Evolutionary conservation across 805 yeast genomes (phyloP).

Genomic region (Candida jianshihensis): DNA sequence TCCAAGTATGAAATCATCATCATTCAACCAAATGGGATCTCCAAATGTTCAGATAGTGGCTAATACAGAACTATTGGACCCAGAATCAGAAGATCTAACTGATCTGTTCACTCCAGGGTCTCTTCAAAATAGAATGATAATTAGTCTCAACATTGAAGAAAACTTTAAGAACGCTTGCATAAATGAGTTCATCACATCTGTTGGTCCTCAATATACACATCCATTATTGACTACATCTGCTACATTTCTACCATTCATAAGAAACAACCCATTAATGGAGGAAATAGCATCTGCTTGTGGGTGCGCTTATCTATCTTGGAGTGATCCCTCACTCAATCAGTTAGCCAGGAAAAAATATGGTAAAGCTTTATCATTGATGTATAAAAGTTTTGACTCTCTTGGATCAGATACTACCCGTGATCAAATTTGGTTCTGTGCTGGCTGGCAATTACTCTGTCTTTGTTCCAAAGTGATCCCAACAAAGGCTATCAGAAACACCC

Average conservation of each 20-base stretch:
- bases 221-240: conserved; percentile 33
- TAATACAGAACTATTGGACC: too few relatives aligned
- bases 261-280: conserved; percentile 23
- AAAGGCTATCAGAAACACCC: conserved; percentile 22
- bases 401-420: conserved; percentile 6
- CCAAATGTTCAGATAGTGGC: too few relatives aligned
- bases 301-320: conserved; percentile 30
- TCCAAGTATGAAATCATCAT: too few relatives aligned
- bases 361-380: conserved; percentile 16
- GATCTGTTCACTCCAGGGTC: conserved; percentile 2
- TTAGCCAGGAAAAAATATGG: conserved; percentile 21
- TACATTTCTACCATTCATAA: conserved; percentile 31
- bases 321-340: conserved; percentile 20
- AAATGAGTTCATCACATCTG: conserved; percentile 32
- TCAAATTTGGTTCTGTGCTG: conserved; percentile 33
- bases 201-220: conserved; percentile 37
- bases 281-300: conserved; percentile 36
- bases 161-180: conserved; percentile 25
- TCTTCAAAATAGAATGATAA: neutral
- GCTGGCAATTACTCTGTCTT: conserved; percentile 32
- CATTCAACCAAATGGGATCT: too few relatives aligned
- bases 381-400: neutral
- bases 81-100: too few relatives aligned
- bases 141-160: conserved; percentile 1
- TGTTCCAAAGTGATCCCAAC: conserved; percentile 28